phyloP scores from a whole-genome alignment of 805 yeast species.

The Phaffomyces opuntiae region DNA sequence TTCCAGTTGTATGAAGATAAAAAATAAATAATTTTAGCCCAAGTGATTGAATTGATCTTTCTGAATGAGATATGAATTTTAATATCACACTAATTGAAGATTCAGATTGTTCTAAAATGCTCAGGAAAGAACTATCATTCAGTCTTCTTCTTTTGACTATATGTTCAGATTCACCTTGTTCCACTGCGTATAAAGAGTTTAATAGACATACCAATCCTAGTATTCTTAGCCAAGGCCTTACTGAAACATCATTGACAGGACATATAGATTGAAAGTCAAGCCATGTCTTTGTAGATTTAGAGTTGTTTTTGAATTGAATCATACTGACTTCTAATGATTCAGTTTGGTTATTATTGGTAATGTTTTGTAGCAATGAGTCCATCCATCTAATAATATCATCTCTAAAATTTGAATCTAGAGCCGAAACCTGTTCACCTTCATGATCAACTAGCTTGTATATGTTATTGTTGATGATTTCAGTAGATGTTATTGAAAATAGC shows the following conservation, averaged over 20 bases:
- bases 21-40: slow-evolving; percentile 27
- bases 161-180: slow-evolving; percentile 1
- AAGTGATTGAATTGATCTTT: slow-evolving; percentile 2
- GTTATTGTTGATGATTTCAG: slow-evolving; percentile 30
- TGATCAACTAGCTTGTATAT: slow-evolving; percentile 18
- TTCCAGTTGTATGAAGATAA: slow-evolving; percentile 12
- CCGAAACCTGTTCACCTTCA: slow-evolving; percentile 4
- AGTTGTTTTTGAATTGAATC: slow-evolving; percentile 11
- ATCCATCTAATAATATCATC: slow-evolving; percentile 13
- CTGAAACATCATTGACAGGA: slow-evolving; percentile 2
- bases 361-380: slow-evolving; percentile 5
- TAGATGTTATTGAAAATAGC: slow-evolving; percentile 38
- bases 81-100: slow-evolving; percentile 23
- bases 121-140: slow-evolving; percentile 16
- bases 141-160: slow-evolving; percentile 25
- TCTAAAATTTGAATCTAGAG: slow-evolving; percentile 4
- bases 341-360: neutral
- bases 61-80: slow-evolving; percentile 4
- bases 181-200: slow-evolving; percentile 8
- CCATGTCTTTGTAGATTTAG: slow-evolving; percentile 7
- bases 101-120: slow-evolving; percentile 19
- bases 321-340: slow-evolving; percentile 2
- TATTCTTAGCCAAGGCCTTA: slow-evolving; percentile 35
- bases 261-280: slow-evolving; percentile 22
- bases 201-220: slow-evolving; percentile 29